These are phyloP conservation scores for Arachnopeziza araneosa DNA, from an alignment of 2,329 filamentous ascomycete species.

Conservation along the genomic window DNA sequence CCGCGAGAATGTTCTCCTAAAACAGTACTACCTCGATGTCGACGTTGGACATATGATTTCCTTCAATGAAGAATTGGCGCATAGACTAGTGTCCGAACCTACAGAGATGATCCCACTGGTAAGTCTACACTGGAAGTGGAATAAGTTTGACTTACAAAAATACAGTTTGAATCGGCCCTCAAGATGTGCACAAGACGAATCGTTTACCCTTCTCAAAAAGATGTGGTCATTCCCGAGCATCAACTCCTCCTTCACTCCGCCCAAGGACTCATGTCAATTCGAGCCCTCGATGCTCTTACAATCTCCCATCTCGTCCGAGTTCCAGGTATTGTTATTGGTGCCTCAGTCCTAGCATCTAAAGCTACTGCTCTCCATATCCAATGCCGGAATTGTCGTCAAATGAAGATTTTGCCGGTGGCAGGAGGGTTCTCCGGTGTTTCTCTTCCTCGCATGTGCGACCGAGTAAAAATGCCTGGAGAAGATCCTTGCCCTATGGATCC, in stretches of 20 bases:
- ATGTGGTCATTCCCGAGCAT: constrained; percentile 72
- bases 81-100: constrained; percentile 82
- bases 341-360: constrained; percentile 94
- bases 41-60: constrained; percentile 94
- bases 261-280: constrained; percentile 85
- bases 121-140: constrained; percentile 31
- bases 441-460: constrained; percentile 72
- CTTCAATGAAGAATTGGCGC: constrained; percentile 91
- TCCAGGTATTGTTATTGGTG: constrained; percentile 94
- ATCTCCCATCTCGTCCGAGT: constrained; percentile 95
- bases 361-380: constrained; percentile 80
- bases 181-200: constrained; percentile 91
- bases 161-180: constrained; percentile 82
- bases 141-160: not conserved
- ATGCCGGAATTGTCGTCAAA: constrained; percentile 78
- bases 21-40: constrained; percentile 93
- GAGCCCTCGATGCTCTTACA: constrained; percentile 85
- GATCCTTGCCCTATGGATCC: constrained; percentile 87
- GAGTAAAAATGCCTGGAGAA: constrained; percentile 59
- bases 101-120: constrained; percentile 89
- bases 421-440: constrained; percentile 86
- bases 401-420: constrained; percentile 63
- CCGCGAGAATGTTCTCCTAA: constrained; percentile 86
- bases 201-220: constrained; percentile 70
- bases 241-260: constrained; percentile 93